phyloP scores from a whole-genome alignment of 2,329 filamentous ascomycete genomes.

The Drechslerella dactyloides region DNA sequence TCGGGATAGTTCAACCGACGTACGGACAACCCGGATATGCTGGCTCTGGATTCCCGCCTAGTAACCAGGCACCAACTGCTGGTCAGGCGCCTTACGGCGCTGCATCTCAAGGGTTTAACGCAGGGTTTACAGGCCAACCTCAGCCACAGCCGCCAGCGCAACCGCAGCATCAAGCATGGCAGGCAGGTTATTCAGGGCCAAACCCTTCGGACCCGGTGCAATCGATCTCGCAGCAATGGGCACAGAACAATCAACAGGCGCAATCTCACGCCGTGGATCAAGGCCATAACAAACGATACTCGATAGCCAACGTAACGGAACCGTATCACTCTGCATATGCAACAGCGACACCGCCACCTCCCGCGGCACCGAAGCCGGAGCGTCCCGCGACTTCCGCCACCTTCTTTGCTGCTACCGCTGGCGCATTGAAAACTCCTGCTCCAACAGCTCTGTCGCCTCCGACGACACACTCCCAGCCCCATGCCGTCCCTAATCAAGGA shows the following conservation, averaged over 20 bases:
- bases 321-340: slow-evolving; percentile 50
- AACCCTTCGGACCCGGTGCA: slow-evolving; percentile 38
- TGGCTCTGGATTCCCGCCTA: slow-evolving; percentile 19
- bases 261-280: slow-evolving; percentile 33
- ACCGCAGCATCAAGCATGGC: slow-evolving; percentile 46
- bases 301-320: slow-evolving; percentile 35
- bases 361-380: slow-evolving; percentile 46
- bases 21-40: slow-evolving; percentile 35
- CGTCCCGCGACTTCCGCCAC: slow-evolving; percentile 48
- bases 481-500: slow-evolving; percentile 6
- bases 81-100: slow-evolving; percentile 18
- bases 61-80: slow-evolving; percentile 19
- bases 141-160: slow-evolving; percentile 26
- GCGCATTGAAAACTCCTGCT: slow-evolving; percentile 41
- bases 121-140: slow-evolving; percentile 25
- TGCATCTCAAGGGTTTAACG: slow-evolving; percentile 27
- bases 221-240: slow-evolving; percentile 47
- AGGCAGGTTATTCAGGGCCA: slow-evolving; percentile 12
- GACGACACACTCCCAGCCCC: slow-evolving; percentile 30
- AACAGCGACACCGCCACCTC: slow-evolving; percentile 43
- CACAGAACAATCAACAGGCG: slow-evolving; percentile 42
- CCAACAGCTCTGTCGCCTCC: slow-evolving; percentile 34
- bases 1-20: slow-evolving; percentile 10
- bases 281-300: slow-evolving; percentile 37
- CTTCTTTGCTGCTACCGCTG: slow-evolving; percentile 49